A percentile compares a stretch with the other conserved stretches of the same genome.
Evolutionary conservation across 176 grass and related monocot genomes (phyloP).

Genomic region (Bromus sterilis): DNA sequence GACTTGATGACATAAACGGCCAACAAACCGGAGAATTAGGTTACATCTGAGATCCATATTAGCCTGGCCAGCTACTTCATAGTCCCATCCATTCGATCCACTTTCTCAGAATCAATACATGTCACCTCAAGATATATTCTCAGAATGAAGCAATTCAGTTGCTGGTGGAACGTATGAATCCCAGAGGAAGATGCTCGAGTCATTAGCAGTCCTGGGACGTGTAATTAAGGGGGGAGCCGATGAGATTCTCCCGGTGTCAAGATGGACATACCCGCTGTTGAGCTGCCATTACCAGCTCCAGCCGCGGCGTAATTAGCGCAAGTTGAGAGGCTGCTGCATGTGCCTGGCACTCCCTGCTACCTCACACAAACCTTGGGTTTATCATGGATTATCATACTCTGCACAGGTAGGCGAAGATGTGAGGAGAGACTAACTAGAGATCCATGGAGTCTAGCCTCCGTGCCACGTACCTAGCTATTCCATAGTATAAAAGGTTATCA

Average conservation of each 20-base stretch:
- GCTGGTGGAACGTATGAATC: background rate
- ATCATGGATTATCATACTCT: background rate
- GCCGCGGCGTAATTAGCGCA: background rate
- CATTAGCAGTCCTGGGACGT: too few species aligned
- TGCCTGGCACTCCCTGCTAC: background rate
- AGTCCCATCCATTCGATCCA: too few species aligned
- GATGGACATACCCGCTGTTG: too few species aligned
- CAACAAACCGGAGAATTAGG: background rate
- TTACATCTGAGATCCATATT: background rate
- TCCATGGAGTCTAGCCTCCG: background rate
- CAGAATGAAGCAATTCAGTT: background rate
- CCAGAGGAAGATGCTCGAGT: background rate
- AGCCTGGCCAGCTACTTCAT: too few species aligned
- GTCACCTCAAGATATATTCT: background rate
- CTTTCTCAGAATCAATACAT: background rate
- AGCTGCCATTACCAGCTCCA: background rate
- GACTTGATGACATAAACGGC: background rate
- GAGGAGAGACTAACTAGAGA: background rate
- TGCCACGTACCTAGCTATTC: background rate
- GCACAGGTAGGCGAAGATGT: background rate
- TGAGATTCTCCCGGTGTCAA: background rate
- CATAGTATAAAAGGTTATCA: conserved; percentile 18
- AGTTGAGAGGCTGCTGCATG: background rate
- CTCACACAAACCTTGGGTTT: background rate
- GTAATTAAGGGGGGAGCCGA: too few species aligned